Conservation (phyloP, 345 rosid genomes). For the Boechera stricta region DNA sequence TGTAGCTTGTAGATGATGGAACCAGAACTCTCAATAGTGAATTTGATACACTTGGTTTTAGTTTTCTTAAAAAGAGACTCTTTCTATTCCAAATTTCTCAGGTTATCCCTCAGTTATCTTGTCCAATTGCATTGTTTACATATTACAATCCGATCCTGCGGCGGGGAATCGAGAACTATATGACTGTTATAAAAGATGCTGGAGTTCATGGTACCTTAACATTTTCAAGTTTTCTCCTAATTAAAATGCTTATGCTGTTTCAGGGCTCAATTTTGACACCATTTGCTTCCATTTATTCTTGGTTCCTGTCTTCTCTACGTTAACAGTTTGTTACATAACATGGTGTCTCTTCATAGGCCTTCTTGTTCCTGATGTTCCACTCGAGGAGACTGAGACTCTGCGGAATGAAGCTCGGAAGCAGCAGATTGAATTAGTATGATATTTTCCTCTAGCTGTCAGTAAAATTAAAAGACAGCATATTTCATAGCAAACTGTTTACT, state of each 20-base stretch:
- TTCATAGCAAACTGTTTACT: slow-evolving; percentile 12
- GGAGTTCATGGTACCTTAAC: slow-evolving; percentile 70
- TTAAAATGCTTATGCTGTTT: not conserved
- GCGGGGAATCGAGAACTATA: slow-evolving; percentile 72
- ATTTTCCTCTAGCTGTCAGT: slow-evolving; percentile 16
- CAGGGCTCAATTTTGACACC: slow-evolving; percentile 18
- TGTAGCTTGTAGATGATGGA: not conserved
- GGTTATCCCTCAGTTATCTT: slow-evolving; percentile 82
- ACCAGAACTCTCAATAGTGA: not conserved
- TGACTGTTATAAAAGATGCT: slow-evolving; percentile 62
- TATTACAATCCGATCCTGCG: slow-evolving; percentile 87
- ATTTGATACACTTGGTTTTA: slow-evolving; percentile 6
- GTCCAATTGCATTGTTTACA: slow-evolving; percentile 82
- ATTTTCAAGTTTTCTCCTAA: slow-evolving; percentile 20
- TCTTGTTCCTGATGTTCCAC: slow-evolving; percentile 95
- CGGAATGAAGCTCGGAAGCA: slow-evolving; percentile 74
- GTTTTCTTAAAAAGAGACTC: not conserved
- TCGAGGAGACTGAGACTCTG: slow-evolving; percentile 85
- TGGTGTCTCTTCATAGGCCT: slow-evolving; percentile 57
- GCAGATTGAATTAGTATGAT: slow-evolving; percentile 72
- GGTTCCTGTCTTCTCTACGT: not conserved
- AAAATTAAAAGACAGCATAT: not conserved
- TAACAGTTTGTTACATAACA: not conserved
- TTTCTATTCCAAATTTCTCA: slow-evolving; percentile 26
- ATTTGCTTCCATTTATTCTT: not conserved